phyloP scores from a whole-genome alignment of 805 yeast species.

The Kluyveromyces starmeri region DNA sequence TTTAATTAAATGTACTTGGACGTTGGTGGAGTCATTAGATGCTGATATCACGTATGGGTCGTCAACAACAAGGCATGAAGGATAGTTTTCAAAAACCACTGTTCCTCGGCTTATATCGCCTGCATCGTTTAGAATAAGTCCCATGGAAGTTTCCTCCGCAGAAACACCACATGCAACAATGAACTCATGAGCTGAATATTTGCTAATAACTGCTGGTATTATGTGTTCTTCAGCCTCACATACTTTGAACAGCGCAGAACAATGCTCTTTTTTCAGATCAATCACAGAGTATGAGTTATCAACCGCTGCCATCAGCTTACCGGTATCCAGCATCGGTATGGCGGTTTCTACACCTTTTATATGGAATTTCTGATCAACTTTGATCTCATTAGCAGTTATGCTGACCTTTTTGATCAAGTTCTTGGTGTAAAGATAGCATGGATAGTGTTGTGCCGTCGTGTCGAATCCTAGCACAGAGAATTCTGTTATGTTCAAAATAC shows the following conservation, averaged over 20 bases:
- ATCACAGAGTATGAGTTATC: constrained; percentile 20
- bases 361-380: constrained; percentile 8
- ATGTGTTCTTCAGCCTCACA: constrained; percentile 16
- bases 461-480: constrained; percentile 13
- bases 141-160: constrained; percentile 22
- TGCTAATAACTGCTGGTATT: constrained; percentile 19
- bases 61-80: constrained; percentile 14
- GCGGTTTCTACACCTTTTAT: constrained; percentile 13
- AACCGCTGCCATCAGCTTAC: constrained; percentile 16
- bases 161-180: constrained; percentile 25
- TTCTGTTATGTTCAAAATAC: constrained; percentile 15
- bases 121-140: constrained; percentile 21
- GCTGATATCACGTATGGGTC: constrained; percentile 21
- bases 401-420: constrained; percentile 11
- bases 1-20: constrained; percentile 10
- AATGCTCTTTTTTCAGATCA: constrained; percentile 11
- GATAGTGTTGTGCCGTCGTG: constrained; percentile 11
- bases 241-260: constrained; percentile 21
- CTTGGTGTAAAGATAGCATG: constrained; percentile 10
- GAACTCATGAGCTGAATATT: constrained; percentile 14
- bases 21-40: constrained; percentile 8
- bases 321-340: constrained; percentile 10
- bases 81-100: constrained; percentile 22
- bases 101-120: constrained; percentile 29
- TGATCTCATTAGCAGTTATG: constrained; percentile 10